phyloP scores from a whole-genome alignment of 148 eudicot species.

The Vaccinium darrowii region DNA sequence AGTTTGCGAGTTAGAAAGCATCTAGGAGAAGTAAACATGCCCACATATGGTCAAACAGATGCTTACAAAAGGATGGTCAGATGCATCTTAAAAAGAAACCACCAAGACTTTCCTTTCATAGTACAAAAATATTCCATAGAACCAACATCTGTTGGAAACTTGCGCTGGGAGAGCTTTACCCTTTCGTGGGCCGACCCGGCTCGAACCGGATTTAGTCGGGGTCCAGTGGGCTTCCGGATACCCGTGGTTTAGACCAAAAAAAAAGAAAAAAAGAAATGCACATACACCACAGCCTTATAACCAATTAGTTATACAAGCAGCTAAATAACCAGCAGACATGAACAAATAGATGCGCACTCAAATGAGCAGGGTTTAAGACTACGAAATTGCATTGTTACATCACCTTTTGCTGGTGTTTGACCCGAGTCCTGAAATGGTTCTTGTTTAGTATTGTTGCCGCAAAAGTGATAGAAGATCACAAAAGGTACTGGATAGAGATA shows the following conservation, averaged over 20 bases:
- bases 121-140: background rate
- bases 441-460: slow-evolving; percentile 22
- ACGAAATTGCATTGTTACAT: slow-evolving; percentile 47
- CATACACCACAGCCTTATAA: background rate
- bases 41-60: background rate
- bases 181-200: too few species aligned
- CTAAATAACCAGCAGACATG: slow-evolving; percentile 1
- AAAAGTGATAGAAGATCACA: background rate
- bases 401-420: slow-evolving; percentile 51
- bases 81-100: background rate
- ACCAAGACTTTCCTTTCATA: background rate
- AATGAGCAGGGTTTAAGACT: slow-evolving; percentile 77
- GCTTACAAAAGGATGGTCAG: background rate
- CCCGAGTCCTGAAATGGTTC: slow-evolving; percentile 84
- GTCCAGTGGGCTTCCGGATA: too few species aligned
- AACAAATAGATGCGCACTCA: slow-evolving; percentile 29
- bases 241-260: too few species aligned
- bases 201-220: too few species aligned
- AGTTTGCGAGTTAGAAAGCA: slow-evolving; percentile 6
- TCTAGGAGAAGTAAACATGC: background rate
- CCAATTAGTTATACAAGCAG: background rate
- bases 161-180: too few species aligned
- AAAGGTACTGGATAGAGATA: background rate
- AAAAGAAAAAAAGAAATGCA: background rate
- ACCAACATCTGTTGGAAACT: background rate